A percentile compares a stretch with the other conserved stretches of the same genome.
Conservation (phyloP, 2,329 filamentous ascomycete genomes). For the Aschersonia sp. region DNA sequence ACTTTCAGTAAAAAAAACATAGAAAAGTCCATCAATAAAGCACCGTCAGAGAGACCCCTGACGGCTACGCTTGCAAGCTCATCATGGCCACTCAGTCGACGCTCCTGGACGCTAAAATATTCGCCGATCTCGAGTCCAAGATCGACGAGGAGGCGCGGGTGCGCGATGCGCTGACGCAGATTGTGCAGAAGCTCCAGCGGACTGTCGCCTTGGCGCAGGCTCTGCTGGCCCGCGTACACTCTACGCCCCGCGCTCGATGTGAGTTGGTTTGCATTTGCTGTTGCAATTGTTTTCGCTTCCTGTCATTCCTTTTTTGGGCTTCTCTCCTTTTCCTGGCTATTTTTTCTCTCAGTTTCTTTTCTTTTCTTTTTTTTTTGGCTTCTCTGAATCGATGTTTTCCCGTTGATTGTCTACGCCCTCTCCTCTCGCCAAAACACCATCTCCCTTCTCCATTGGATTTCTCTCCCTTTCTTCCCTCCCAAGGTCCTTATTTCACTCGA, state of each 20-base stretch:
- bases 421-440: neutral
- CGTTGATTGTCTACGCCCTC: too few relatives aligned
- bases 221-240: conserved; percentile 77
- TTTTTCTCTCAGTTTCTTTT: too few relatives aligned
- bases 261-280: conserved; percentile 9
- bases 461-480: too few relatives aligned
- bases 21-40: too few relatives aligned
- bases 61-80: neutral
- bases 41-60: too few relatives aligned
- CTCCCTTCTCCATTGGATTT: too few relatives aligned
- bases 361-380: too few relatives aligned
- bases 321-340: too few relatives aligned
- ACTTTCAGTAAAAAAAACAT: too few relatives aligned
- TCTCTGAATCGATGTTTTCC: too few relatives aligned
- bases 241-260: conserved; percentile 54
- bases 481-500: neutral
- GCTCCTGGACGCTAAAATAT: conserved; percentile 62
- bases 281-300: neutral
- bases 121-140: conserved; percentile 73
- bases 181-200: conserved; percentile 70
- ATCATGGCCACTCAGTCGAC: conserved; percentile 18
- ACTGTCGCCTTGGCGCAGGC: conserved; percentile 71
- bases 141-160: conserved; percentile 78
- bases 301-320: too few relatives aligned
- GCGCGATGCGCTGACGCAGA: conserved; percentile 69